Conservation (phyloP, 2,329 filamentous ascomycete species). For the Colletotrichum echinochloae region DNA sequence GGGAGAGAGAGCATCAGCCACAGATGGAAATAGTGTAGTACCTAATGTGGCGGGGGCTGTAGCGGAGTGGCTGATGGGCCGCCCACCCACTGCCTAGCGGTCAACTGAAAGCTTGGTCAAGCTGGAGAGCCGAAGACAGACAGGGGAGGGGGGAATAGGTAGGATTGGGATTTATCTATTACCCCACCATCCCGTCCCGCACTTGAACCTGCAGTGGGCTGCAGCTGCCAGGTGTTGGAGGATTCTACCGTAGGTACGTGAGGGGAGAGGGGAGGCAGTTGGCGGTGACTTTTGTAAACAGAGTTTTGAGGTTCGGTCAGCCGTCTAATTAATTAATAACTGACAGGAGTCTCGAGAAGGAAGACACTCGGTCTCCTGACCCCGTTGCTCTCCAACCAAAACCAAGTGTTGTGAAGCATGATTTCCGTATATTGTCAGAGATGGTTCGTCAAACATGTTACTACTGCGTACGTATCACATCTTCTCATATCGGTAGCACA, state of each 20-base stretch:
- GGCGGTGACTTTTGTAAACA: constrained; percentile 1
- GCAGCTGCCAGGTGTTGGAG: constrained; percentile 34
- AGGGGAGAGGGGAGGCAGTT: constrained; percentile 6
- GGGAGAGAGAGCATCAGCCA: constrained; percentile 9
- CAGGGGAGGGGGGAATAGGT: constrained; percentile 14
- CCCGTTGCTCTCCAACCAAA: background rate
- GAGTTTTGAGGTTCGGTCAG: background rate
- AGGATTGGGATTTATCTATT: too few species aligned
- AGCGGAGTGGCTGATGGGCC: constrained; percentile 15
- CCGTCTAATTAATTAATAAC: too few species aligned
- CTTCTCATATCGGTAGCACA: constrained; percentile 10
- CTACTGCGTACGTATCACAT: background rate
- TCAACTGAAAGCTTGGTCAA: background rate
- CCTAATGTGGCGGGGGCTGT: constrained; percentile 8
- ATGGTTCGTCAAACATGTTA: background rate
- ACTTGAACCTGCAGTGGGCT: constrained; percentile 35
- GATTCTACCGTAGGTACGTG: background rate
- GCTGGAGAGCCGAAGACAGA: constrained; percentile 4
- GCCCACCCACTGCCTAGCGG: background rate
- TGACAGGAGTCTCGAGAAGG: too few species aligned
- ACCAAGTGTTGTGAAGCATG: background rate
- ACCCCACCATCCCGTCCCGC: constrained; percentile 37
- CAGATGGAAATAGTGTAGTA: background rate
- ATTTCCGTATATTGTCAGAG: background rate
- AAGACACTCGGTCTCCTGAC: too few species aligned